Conservation (phyloP, 306 rosid genomes). For the Pyrus betulifolia region DNA sequence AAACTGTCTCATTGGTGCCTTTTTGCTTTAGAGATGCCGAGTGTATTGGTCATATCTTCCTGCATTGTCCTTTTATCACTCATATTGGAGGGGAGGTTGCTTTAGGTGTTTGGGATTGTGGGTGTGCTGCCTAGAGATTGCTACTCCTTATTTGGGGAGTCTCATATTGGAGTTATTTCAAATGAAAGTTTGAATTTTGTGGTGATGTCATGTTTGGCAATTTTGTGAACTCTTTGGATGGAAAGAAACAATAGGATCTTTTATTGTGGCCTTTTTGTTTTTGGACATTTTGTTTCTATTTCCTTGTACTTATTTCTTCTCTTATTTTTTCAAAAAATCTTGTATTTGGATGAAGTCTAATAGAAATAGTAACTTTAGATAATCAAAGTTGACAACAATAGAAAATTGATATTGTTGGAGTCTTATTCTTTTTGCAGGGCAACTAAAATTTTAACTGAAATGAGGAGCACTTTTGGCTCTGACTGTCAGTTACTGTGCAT, state of each 20-base stretch:
- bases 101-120: background rate
- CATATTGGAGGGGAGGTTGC: background rate
- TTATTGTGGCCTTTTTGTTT: background rate
- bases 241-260: background rate
- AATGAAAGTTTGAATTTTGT: background rate
- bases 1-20: background rate
- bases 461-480: conserved; percentile 78
- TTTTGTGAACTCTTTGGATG: background rate
- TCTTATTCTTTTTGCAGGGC: conserved; percentile 49
- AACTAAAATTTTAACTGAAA: conserved; percentile 62
- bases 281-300: background rate
- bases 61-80: background rate
- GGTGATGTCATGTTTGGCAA: background rate
- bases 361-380: background rate
- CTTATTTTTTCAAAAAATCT: background rate
- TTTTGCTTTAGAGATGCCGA: background rate
- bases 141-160: background rate
- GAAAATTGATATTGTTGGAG: conserved; percentile 12
- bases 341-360: background rate
- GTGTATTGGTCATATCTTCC: background rate
- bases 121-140: background rate
- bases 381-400: background rate
- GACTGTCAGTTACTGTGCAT: conserved; percentile 71
- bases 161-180: background rate
- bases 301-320: background rate